These are phyloP conservation scores for Triangularia setosa DNA, from an alignment of 2,329 filamentous ascomycete genomes.

Conservation along the genomic window DNA sequence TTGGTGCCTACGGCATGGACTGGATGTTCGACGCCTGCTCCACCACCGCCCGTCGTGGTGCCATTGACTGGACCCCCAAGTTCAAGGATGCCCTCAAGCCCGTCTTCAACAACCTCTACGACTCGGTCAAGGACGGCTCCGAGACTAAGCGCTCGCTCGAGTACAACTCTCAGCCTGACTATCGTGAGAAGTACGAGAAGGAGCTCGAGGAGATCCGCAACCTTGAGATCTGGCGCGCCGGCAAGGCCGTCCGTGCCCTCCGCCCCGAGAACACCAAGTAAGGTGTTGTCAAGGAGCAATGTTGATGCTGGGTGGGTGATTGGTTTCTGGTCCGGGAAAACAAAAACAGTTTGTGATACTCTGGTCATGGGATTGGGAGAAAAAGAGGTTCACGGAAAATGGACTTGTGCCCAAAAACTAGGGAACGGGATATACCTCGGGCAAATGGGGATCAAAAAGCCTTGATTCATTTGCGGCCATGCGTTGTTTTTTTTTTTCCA, in stretches of 20 bases:
- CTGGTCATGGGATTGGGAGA: constrained; percentile 9
- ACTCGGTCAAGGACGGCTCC: constrained; percentile 81
- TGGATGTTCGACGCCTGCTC: constrained; percentile 99
- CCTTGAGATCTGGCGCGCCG: constrained; percentile 98
- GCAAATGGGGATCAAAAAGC: constrained; percentile 21
- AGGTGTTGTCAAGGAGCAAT: constrained; percentile 23
- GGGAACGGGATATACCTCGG: constrained; percentile 23
- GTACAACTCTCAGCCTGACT: constrained; percentile 94
- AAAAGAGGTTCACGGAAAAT: constrained; percentile 1
- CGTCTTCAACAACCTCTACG: constrained; percentile 96
- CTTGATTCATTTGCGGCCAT: neutral
- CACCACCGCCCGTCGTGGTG: constrained; percentile 94
- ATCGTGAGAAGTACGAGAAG: constrained; percentile 94
- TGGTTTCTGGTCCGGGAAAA: constrained; percentile 20
- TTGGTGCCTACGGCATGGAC: constrained; percentile 97
- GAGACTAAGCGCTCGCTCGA: constrained; percentile 97
- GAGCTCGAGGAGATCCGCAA: constrained; percentile 98
- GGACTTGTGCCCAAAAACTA: neutral
- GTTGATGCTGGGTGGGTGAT: constrained; percentile 4
- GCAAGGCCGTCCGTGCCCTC: constrained; percentile 88
- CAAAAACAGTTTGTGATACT: constrained; percentile 18
- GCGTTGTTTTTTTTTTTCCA: neutral
- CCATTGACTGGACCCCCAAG: constrained; percentile 94
- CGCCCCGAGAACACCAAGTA: constrained; percentile 85
- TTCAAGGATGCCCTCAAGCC: constrained; percentile 99